These are phyloP conservation scores for Penicillium fimorum DNA, from an alignment of 495 filamentous ascomycete species.

Conservation along the genomic window DNA sequence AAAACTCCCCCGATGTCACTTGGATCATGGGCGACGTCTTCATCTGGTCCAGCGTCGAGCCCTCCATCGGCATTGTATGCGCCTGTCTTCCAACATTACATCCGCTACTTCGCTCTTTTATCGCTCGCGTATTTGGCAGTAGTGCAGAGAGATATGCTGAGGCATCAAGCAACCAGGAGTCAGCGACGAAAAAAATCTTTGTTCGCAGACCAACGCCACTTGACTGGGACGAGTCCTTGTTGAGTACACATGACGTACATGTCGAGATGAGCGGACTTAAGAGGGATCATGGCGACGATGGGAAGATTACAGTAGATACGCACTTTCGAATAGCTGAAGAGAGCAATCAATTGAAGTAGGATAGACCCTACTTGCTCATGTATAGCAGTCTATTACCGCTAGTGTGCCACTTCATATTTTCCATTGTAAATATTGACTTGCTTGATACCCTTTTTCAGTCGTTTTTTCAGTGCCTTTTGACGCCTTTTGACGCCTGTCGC, in stretches of 20 bases:
- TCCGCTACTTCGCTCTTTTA: neutral
- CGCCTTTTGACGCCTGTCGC: no score
- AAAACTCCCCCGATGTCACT: neutral
- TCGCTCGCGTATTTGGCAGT: neutral
- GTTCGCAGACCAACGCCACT: neutral
- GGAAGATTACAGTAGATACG: neutral
- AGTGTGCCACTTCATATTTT: no score
- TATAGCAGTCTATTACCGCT: no score
- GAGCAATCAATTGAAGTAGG: neutral
- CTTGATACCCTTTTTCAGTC: no score
- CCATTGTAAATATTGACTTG: no score
- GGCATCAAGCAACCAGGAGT: neutral
- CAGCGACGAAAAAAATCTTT: neutral
- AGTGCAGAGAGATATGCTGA: neutral
- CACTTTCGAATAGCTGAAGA: neutral
- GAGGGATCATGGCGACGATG: neutral
- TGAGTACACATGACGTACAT: neutral
- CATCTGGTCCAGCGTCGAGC: neutral
- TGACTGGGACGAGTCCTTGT: neutral
- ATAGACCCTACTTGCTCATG: neutral
- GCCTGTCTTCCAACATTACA: neutral
- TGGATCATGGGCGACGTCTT: neutral
- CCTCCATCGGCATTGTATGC: slow-evolving; percentile 9
- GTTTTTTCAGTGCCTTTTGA: no score
- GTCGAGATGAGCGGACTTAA: neutral